Evolutionary conservation across 108 stramenopile genomes (phyloP), one percentile per base, ranked within the genome.

Genomic region (Skeletonema grethae): DNA sequence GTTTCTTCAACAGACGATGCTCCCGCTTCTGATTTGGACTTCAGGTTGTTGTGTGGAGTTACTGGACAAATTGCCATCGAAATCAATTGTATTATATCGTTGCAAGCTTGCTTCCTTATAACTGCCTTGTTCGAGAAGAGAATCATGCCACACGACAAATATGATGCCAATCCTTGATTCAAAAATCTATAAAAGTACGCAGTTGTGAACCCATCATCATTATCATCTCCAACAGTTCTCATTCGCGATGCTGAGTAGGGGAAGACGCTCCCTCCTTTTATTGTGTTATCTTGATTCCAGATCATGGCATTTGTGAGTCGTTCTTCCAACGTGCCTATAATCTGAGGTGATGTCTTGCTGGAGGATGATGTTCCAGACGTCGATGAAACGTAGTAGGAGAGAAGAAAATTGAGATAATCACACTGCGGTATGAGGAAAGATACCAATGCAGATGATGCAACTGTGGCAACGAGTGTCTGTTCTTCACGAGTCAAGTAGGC

Each of bases 51-150:
- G 3, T 53, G 50, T n/a, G 18, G 18, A 20, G 9, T 53, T 22
- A 53, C 50, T 5, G 75, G 75, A 36, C 55, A 76, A 20, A 76
- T 76, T 41, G 75, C 61, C 75, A 76, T 76, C 0, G 50, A 45
- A 28, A 76, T 30, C 10, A 76, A 16, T 58, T 67, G 31, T 12
- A 76, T 34, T 61, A 76, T 63, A 38, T 76, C 75, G 2, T 39
- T 15, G 20, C 61, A 65, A 59, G 74, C 74, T 32, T 20, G 35
- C 18, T 57, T 41, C 20, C 46, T 61, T 8, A 59, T 41, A 30
- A 35, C 43, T 34, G 28, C 46, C 7, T 69, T 36, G 57, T 58
- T 15, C 10, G 35, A 65, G 16, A 10, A 48, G 24, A 75, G 68
- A 15, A 34, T 60, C 59, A 35, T 61, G 8, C 74, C 61, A 38